Conservation (phyloP, 2,329 filamentous ascomycete genomes). For the Talaromyces rugulosus region DNA sequence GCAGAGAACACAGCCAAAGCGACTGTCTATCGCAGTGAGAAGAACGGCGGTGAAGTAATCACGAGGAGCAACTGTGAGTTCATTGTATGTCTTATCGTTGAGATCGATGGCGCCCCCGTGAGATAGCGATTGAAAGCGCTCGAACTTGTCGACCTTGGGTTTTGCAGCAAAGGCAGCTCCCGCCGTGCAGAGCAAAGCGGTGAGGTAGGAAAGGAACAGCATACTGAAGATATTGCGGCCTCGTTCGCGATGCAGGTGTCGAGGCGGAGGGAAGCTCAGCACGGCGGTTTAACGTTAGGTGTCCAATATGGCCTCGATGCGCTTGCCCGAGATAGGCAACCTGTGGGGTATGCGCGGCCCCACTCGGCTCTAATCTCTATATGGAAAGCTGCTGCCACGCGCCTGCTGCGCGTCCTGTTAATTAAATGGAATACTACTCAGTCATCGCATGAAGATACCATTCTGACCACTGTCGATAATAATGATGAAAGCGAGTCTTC, state of each 20-base stretch:
- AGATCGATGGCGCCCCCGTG: constrained; percentile 70
- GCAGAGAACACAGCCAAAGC: constrained; percentile 83
- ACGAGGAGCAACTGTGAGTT: constrained; percentile 70
- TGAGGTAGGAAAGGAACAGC: constrained; percentile 26
- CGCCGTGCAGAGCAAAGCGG: constrained; percentile 38
- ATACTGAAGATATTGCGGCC: constrained; percentile 17
- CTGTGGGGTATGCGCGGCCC: not conserved
- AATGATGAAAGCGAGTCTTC: not conserved
- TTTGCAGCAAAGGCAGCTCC: constrained; percentile 40
- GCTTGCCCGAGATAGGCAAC: not conserved
- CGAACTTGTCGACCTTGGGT: constrained; percentile 64
- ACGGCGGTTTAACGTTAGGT: constrained; percentile 3
- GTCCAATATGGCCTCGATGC: constrained; percentile 3
- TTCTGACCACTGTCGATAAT: not conserved
- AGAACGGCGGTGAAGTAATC: constrained; percentile 81
- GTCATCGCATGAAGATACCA: not conserved
- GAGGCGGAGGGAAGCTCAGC: not conserved
- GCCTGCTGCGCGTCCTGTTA: not conserved
- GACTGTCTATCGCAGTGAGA: constrained; percentile 76
- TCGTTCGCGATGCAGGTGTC: not conserved
- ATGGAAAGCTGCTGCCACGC: not conserved
- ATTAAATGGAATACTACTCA: not conserved
- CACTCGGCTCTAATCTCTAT: not conserved
- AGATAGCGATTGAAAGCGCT: constrained; percentile 65
- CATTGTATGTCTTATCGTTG: constrained; percentile 68